Conservation (phyloP, 2,329 filamentous ascomycete species). For the Dactylellina haptotyla region DNA sequence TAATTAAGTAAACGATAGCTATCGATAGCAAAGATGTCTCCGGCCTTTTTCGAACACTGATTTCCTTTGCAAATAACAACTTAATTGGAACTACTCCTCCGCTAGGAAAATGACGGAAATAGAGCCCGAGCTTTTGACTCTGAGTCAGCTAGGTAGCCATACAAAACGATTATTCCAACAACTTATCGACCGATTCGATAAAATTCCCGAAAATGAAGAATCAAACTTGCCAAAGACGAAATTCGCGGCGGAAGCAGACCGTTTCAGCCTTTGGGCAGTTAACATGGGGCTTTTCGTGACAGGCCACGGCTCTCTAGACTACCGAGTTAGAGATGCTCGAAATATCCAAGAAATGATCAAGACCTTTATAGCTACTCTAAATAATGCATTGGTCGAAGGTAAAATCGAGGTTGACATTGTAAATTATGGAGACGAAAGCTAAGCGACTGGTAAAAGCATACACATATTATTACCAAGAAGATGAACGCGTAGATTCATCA, state of each 20-base stretch:
- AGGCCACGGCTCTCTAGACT: slow-evolving; percentile 49
- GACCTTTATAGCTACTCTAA: slow-evolving; percentile 17
- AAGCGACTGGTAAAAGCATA: not conserved
- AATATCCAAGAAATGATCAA: slow-evolving; percentile 25
- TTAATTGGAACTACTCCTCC: too few relatives aligned
- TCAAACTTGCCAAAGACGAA: not conserved
- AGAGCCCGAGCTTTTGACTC: too few relatives aligned
- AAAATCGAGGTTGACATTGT: not conserved
- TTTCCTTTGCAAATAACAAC: too few relatives aligned
- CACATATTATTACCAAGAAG: not conserved
- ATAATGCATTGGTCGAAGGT: slow-evolving; percentile 34
- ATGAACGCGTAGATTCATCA: not conserved
- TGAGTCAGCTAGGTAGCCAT: slow-evolving; percentile 2
- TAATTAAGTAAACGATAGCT: too few relatives aligned
- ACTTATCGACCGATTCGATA: not conserved
- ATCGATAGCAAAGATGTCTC: too few relatives aligned
- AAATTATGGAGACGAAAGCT: not conserved
- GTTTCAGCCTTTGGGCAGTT: slow-evolving; percentile 38
- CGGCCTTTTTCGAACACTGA: too few relatives aligned
- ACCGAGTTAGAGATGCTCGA: slow-evolving; percentile 38
- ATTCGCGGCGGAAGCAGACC: slow-evolving; percentile 36
- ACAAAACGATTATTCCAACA: slow-evolving; percentile 21
- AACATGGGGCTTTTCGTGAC: slow-evolving; percentile 49
- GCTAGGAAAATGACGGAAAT: not conserved
- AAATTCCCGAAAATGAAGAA: slow-evolving; percentile 2